Evolutionary conservation across 1,284 basidiomycete genomes (phyloP), one percentile per base, ranked within the genome.

Genomic region (Cryptococcus deneoformans): DNA sequence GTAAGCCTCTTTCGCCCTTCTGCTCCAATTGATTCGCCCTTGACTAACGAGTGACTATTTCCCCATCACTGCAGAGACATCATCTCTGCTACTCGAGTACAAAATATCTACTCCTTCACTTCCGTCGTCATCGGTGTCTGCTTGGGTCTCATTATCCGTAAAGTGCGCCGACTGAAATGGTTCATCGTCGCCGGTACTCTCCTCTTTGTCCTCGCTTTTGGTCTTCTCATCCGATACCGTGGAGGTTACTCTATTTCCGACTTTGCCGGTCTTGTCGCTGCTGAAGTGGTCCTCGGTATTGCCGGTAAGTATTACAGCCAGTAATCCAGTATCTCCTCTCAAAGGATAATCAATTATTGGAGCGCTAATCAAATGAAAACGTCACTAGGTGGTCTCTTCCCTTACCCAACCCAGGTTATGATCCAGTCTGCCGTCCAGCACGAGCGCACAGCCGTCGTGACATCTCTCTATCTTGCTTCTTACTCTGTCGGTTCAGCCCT

Each of bases 231-330:
- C 56, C 71, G 71, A 37, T 80, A 64, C 73, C 72, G 80, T 46
- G 76, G 77, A 16, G 74, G 71, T 20, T 59, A 63, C 55, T 63
- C 65, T 0, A 54, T 47, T 1, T 50, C 52, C 29, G 64, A 67
- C 16, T 64, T 72, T 44, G 62, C 68, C 0, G 76, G 76, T 43
- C 63, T 80, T 34, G 68, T 80, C 52, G 79, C 69, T 6, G 77
- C 67, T 24, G 75, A 80, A 63, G 69, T 80, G 54, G 58, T 80
- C 7, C 70, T 80, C 12, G 79, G 79, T 59, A 66, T 80, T 42
- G 79, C 71, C 1, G 73, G 76, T 46, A 45, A 14, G n/a, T 8
- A 6, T 11, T 16, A 11, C 48, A 20, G 10, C 12, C 35, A 11
- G 4, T 29, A 29, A 29, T 40, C 6, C 24, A 16, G 36, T 46